Conservation (phyloP, 164 flowering plant genomes). For the Malania oleifera region DNA sequence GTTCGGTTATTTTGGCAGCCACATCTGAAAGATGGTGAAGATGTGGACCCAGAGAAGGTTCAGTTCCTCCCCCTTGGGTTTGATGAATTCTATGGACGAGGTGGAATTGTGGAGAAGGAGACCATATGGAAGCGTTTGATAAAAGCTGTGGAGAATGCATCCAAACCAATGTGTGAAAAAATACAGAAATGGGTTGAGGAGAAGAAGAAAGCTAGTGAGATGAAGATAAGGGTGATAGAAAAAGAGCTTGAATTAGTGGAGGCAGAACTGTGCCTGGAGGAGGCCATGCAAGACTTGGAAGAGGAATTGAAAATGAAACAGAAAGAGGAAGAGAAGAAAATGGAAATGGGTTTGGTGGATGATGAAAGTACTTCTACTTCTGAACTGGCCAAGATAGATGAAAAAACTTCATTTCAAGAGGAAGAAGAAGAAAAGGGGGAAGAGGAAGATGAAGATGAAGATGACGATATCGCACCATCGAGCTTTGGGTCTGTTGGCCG, state of each 20-base stretch:
- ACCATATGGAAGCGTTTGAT: constrained; percentile 27
- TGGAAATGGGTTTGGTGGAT: constrained; percentile 30
- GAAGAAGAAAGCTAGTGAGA: constrained; percentile 51
- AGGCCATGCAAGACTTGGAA: constrained; percentile 66
- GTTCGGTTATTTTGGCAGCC: constrained; percentile 92
- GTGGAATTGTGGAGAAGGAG: constrained; percentile 25
- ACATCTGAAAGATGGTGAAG: constrained; percentile 54
- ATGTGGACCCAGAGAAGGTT: constrained; percentile 62
- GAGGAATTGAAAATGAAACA: constrained; percentile 51
- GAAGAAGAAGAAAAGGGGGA: constrained; percentile 52
- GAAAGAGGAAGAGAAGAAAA: constrained; percentile 61
- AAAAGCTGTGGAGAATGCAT: constrained; percentile 29
- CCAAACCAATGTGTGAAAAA: constrained; percentile 34
- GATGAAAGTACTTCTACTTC: too few relatives aligned
- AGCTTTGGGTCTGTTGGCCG: constrained; percentile 65
- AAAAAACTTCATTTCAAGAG: constrained; percentile 26
- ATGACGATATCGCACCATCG: constrained; percentile 37
- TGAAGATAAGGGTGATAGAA: constrained; percentile 44
- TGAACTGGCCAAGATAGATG: too few relatives aligned
- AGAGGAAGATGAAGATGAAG: constrained; percentile 25
- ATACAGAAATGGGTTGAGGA: constrained; percentile 70
- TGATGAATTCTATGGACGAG: constrained; percentile 77
- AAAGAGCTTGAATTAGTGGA: constrained; percentile 63
- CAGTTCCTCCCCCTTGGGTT: constrained; percentile 77
- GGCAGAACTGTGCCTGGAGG: constrained; percentile 66